phyloP scores from a whole-genome alignment of 345 rosid genomes.

The Clarkia xantiana region DNA sequence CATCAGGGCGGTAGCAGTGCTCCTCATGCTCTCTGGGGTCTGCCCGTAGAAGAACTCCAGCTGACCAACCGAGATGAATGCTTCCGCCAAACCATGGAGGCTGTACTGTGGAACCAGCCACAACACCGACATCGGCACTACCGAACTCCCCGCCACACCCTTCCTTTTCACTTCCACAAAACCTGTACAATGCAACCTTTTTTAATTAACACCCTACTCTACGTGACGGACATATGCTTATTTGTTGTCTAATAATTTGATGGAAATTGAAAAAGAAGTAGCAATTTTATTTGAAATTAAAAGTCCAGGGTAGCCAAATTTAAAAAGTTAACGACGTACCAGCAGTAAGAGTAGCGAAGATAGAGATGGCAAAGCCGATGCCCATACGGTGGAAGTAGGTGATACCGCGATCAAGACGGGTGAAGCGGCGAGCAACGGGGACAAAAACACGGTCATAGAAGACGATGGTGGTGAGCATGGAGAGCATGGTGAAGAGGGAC shows the following conservation, averaged over 20 bases:
- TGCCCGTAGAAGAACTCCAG: conserved; percentile 75
- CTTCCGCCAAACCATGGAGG: conserved; percentile 79
- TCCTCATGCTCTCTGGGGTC: conserved; percentile 85
- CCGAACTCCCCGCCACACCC: conserved; percentile 27
- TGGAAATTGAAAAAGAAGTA: no score
- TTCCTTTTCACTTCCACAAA: conserved; percentile 54
- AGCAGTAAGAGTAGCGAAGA: conserved; percentile 63
- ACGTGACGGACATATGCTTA: no score
- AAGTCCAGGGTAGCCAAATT: no score
- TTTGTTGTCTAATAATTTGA: no score
- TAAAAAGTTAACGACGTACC: conserved; percentile 7
- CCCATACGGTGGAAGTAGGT: conserved; percentile 74
- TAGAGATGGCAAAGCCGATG: conserved; percentile 54
- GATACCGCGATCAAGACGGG: conserved; percentile 77
- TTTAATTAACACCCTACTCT: no score
- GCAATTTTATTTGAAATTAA: no score
- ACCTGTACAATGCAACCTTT: conserved; percentile 12
- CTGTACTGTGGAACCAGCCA: conserved; percentile 72
- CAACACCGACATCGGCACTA: conserved; percentile 49
- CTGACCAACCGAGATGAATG: conserved; percentile 82
- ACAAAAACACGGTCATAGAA: conserved; percentile 59
- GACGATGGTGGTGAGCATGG: conserved; percentile 58
- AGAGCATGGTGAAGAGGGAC: conserved; percentile 62
- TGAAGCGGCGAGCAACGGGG: conserved; percentile 34
- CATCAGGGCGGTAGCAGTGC: conserved; percentile 57